Evolutionary conservation across 2,329 filamentous ascomycete genomes (phyloP).

Genomic region (Hymenoscyphus linearis): DNA sequence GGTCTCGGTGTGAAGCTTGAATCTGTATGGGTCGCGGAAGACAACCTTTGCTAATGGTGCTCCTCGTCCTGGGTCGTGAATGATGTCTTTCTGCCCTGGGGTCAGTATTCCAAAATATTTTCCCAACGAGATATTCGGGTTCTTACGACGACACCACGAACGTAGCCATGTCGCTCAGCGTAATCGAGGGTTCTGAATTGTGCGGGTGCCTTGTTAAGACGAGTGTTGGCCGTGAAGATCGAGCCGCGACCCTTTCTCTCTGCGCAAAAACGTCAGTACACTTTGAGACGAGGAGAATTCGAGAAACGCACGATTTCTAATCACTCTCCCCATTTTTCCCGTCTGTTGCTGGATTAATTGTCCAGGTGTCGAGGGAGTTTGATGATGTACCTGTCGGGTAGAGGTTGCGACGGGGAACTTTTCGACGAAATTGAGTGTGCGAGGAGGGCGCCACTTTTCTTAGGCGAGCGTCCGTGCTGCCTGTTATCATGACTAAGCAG

Average conservation of each 20-base stretch:
- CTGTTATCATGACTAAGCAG: not conserved
- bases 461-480: not conserved
- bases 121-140: not conserved
- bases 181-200: constrained; percentile 97
- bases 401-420: not conserved
- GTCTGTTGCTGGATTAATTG: constrained; percentile 3
- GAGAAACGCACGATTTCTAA: constrained; percentile 51
- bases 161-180: constrained; percentile 94
- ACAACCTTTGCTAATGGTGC: constrained; percentile 93
- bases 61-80: constrained; percentile 95
- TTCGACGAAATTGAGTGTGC: not conserved
- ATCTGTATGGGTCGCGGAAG: constrained; percentile 98
- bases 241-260: constrained; percentile 71
- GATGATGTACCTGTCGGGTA: not conserved
- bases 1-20: constrained; percentile 96
- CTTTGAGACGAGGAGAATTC: too few species aligned
- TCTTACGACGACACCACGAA: constrained; percentile 74
- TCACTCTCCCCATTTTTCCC: constrained; percentile 45
- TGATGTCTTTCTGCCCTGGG: constrained; percentile 70
- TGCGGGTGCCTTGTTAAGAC: constrained; percentile 90
- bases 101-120: not conserved
- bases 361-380: constrained; percentile 1
- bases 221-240: constrained; percentile 76
- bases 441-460: not conserved
- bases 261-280: too few species aligned